Evolutionary conservation across 2,329 filamentous ascomycete genomes (phyloP).

Genomic region (Aspergillus floridensis): DNA sequence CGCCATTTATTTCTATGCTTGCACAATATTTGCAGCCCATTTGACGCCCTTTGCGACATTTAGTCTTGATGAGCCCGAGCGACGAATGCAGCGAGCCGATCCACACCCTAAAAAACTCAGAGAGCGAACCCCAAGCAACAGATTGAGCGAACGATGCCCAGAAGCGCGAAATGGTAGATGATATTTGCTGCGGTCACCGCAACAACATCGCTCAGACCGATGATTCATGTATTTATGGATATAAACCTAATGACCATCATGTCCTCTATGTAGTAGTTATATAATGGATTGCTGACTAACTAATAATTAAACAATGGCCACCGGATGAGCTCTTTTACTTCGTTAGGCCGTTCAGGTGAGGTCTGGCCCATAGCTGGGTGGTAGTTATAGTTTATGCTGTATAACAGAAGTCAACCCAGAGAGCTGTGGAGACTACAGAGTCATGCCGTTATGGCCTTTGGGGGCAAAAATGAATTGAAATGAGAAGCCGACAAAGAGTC

Average conservation of each 20-base stretch:
- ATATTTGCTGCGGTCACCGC: neutral
- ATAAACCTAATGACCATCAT: neutral
- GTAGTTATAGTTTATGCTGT: no score
- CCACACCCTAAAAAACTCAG: neutral
- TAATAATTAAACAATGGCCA: neutral
- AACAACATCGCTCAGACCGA: neutral
- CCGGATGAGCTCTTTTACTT: no score
- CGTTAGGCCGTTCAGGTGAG: no score
- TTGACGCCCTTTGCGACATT: neutral
- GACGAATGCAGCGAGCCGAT: neutral
- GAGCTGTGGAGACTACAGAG: neutral
- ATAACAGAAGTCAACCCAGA: no score
- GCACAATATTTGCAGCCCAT: neutral
- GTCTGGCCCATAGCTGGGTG: no score
- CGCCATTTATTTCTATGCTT: neutral
- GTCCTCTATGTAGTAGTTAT: neutral
- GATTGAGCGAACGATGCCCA: constrained; percentile 1
- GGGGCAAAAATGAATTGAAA: neutral
- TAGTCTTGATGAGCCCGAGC: neutral
- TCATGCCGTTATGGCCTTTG: neutral
- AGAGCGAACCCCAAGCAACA: neutral
- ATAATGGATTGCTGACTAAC: neutral
- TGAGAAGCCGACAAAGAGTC: neutral
- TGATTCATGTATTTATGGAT: neutral
- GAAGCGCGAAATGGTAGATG: constrained; percentile 1